A percentile compares a stretch with the other conserved stretches of the same genome.
These are phyloP conservation scores for Colletotrichum echinochloae DNA, from an alignment of 2,329 filamentous ascomycete genomes.

Conservation along the genomic window DNA sequence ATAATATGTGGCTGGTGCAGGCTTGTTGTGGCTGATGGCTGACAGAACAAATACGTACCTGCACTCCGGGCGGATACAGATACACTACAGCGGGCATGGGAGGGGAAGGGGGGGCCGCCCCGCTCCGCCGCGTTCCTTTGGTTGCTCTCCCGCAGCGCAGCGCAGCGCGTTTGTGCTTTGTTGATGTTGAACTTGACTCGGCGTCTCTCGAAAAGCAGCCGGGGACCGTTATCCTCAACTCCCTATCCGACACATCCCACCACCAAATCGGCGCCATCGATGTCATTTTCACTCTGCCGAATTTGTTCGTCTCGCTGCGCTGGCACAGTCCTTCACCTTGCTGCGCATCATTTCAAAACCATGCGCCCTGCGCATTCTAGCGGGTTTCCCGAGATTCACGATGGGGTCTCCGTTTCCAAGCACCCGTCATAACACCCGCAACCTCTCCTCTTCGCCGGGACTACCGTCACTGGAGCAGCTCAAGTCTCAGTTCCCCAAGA, in stretches of 20 bases:
- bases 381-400: slow-evolving; percentile 46
- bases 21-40: neutral
- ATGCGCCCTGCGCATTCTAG: slow-evolving; percentile 63
- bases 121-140: slow-evolving; percentile 1
- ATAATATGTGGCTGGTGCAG: neutral
- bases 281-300: neutral
- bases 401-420: slow-evolving; percentile 50
- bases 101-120: neutral
- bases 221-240: neutral
- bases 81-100: neutral
- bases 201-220: neutral
- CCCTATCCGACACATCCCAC: neutral
- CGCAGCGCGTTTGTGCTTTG: slow-evolving; percentile 20
- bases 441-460: slow-evolving; percentile 64
- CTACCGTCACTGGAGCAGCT: slow-evolving; percentile 65
- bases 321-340: slow-evolving; percentile 44
- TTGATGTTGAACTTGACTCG: slow-evolving; percentile 7
- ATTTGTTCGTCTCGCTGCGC: neutral
- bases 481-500: slow-evolving; percentile 50
- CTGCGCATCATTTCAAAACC: slow-evolving; percentile 47
- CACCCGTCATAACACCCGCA: slow-evolving; percentile 47
- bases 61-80: too few relatives aligned
- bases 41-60: neutral
- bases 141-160: neutral
- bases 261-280: neutral